These are phyloP conservation scores for Sporisorium sorghi DNA, from an alignment of 1,284 basidiomycete species.

Conservation along the genomic window DNA sequence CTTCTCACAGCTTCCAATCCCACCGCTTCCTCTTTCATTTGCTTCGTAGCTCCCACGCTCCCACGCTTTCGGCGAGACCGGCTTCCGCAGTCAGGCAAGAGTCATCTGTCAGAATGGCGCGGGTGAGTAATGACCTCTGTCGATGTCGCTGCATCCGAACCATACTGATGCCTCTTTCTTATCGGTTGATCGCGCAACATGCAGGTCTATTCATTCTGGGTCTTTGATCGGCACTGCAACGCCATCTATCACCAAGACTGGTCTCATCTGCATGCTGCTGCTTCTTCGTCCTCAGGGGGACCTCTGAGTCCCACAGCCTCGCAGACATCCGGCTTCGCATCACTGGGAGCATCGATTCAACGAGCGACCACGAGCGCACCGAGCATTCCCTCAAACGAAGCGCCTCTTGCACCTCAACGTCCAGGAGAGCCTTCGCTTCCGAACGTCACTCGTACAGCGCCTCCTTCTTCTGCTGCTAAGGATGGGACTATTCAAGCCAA, in stretches of 20 bases:
- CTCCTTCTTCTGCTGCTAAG: slow-evolving; percentile 9
- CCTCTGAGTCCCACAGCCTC: slow-evolving; percentile 33
- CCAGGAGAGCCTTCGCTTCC: slow-evolving; percentile 41
- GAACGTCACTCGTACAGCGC: slow-evolving; percentile 31
- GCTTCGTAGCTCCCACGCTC: not conserved
- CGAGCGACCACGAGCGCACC: slow-evolving; percentile 36
- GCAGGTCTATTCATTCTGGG: slow-evolving; percentile 66
- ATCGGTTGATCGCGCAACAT: not conserved
- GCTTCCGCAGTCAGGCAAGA: not conserved
- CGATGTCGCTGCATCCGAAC: not conserved
- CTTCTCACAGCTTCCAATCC: not conserved
- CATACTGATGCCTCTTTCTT: not conserved
- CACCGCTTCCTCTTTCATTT: not conserved
- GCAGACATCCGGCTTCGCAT: slow-evolving; percentile 49
- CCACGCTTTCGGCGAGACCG: not conserved
- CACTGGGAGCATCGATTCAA: slow-evolving; percentile 57
- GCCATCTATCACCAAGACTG: slow-evolving; percentile 67
- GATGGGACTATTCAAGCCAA: not conserved
- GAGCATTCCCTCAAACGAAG: slow-evolving; percentile 9
- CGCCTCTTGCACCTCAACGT: slow-evolving; percentile 22
- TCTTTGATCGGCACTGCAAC: slow-evolving; percentile 67
- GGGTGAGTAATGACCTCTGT: slow-evolving; percentile 11
- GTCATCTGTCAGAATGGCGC: slow-evolving; percentile 15
- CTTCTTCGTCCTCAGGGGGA: slow-evolving; percentile 14
- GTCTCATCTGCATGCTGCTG: slow-evolving; percentile 54